Evolutionary conservation across 208 protist species (phyloP).

Genomic region (Naegleria fowleri): DNA sequence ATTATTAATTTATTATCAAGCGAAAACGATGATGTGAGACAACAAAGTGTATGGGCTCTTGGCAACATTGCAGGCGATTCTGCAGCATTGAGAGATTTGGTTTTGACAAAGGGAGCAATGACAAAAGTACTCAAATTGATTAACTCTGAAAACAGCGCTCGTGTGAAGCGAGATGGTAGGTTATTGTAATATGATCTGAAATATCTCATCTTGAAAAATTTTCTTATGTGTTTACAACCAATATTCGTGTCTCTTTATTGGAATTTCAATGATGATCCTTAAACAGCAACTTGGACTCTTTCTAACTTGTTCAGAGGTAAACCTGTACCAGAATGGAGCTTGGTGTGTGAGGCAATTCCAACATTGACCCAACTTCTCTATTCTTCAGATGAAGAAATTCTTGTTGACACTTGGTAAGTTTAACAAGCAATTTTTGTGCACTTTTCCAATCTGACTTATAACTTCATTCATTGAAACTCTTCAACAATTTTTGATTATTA

Average conservation of each 20-base stretch:
- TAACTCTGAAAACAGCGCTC: neutral
- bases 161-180: slow-evolving; percentile 69
- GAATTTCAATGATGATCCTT: slow-evolving; percentile 40
- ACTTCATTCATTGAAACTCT: too few species aligned
- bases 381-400: slow-evolving; percentile 82
- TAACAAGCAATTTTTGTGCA: too few species aligned
- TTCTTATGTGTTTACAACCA: too few species aligned
- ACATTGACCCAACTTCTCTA: slow-evolving; percentile 70
- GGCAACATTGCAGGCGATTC: slow-evolving; percentile 97
- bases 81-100: slow-evolving; percentile 75
- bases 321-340: slow-evolving; percentile 72
- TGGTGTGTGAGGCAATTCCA: slow-evolving; percentile 69
- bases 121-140: slow-evolving; percentile 64
- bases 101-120: slow-evolving; percentile 70
- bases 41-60: slow-evolving; percentile 98
- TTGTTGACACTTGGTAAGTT: slow-evolving; percentile 75
- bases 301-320: slow-evolving; percentile 96
- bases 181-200: slow-evolving; percentile 93
- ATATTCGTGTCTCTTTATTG: too few species aligned
- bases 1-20: slow-evolving; percentile 87
- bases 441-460: too few species aligned
- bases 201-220: too few species aligned
- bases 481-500: neutral
- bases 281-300: slow-evolving; percentile 84
- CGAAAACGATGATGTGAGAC: slow-evolving; percentile 80